These are phyloP conservation scores for Phialophora macrospora DNA, from an alignment of 2,329 filamentous ascomycete genomes.

Conservation along the genomic window DNA sequence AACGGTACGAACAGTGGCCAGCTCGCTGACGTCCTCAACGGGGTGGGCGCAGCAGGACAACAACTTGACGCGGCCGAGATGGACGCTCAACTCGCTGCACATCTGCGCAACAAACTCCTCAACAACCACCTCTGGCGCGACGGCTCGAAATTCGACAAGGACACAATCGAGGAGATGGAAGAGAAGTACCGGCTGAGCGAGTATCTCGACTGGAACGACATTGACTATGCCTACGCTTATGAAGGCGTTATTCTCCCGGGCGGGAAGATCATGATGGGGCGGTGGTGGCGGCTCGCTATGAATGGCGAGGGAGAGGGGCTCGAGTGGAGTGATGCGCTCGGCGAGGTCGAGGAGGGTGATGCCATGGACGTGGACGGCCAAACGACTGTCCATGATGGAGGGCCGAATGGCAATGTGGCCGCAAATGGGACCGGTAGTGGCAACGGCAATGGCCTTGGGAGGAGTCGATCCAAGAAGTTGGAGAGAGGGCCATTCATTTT, in stretches of 20 bases:
- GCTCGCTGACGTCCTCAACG: neutral
- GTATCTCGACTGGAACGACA: conserved; percentile 38
- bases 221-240: conserved; percentile 51
- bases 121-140: conserved; percentile 21
- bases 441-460: neutral
- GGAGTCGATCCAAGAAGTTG: conserved; percentile 14
- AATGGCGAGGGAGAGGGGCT: conserved; percentile 23
- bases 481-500: conserved; percentile 38
- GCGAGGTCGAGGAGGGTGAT: conserved; percentile 10
- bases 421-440: neutral
- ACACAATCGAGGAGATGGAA: conserved; percentile 34
- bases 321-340: conserved; percentile 29
- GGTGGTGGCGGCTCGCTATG: conserved; percentile 52
- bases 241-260: conserved; percentile 56
- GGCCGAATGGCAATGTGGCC: conserved; percentile 11
- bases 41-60: neutral
- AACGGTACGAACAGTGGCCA: neutral
- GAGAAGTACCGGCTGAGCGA: conserved; percentile 29
- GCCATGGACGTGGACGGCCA: conserved; percentile 21
- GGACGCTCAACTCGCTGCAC: conserved; percentile 21
- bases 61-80: conserved; percentile 23
- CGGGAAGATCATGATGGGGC: conserved; percentile 54
- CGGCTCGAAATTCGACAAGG: conserved; percentile 16
- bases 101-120: conserved; percentile 22
- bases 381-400: neutral